Base-by-base conservation (phyloP, 116 monocot species). In the Cymodocea nodosa region DNA sequence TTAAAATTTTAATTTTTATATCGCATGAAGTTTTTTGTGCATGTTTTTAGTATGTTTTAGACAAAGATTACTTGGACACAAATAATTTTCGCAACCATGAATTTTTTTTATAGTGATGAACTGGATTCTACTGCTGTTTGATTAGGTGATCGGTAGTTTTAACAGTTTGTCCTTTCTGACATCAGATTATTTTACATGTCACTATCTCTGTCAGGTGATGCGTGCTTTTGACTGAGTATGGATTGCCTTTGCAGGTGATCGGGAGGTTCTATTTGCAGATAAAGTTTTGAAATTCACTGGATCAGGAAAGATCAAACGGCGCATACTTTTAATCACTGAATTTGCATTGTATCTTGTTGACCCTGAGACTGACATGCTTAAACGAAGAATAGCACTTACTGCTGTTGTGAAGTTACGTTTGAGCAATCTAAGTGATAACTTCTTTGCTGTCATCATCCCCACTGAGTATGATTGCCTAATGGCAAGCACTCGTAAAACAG, bases 391-490 rank as follows among this genome's bases (percentile, higher is more conserved):
- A 67, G 77, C 88, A 57, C 83, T 98, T 36, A 85, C 81, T 55
- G 88, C 85, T 53, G 78, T 98, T 54, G 85, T 88, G n/a, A 88
- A 75, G 65, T 23, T 91, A 65, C 82, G 85, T 53, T 56, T 84
- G 66, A 98, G 91, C 63, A 72, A 90, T 58, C 73, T 98, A 60
- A 88, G 68, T 19, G 97, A 98, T 69, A 80, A 86, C 30, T 91
- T 98, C 40, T 80, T 98, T 72, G 91, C 92, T 51, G 83, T 98
- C 58, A 82, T 98, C 64, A 55, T 90, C 60, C 97, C 90, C 1
- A 84, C 70, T 35, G 97, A 98, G 75, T 98, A 91, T 74, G 97
- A 98, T 52, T 77, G 75, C 60, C 84, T 91, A 40, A 86, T 98
- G 88, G 91, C 88, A 35, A 91, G 85, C 73, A 88, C 82, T 63